Conservation (phyloP, 768 basidiomycete genomes). For the Mycena olivaceomarginata region DNA sequence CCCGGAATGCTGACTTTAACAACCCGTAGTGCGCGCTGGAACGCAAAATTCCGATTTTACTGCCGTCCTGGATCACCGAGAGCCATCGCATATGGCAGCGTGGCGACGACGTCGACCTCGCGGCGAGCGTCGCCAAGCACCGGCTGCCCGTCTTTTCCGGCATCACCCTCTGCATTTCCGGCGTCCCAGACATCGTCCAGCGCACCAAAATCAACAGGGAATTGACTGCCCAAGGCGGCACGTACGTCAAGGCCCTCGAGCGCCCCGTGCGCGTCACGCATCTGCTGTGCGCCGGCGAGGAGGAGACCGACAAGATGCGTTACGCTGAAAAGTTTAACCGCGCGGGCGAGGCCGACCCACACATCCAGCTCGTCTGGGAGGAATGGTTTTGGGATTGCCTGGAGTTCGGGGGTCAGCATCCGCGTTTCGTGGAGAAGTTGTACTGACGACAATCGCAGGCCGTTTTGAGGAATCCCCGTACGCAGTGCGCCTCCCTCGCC, state of each 20-base stretch:
- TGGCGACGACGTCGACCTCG: conserved; percentile 86
- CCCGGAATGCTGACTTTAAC: neutral
- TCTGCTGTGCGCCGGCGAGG: conserved; percentile 83
- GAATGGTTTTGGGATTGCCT: conserved; percentile 98
- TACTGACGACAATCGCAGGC: conserved; percentile 59
- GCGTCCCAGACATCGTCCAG: conserved; percentile 76
- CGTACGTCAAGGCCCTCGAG: conserved; percentile 85
- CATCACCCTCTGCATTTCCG: conserved; percentile 84
- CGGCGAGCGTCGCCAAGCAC: conserved; percentile 74
- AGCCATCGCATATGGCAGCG: conserved; percentile 84
- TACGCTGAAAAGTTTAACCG: conserved; percentile 82
- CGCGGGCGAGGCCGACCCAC: conserved; percentile 75
- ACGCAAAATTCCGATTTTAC: conserved; percentile 86
- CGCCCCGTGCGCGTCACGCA: conserved; percentile 90
- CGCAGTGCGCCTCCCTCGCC: conserved; percentile 74
- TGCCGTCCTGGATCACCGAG: conserved; percentile 85
- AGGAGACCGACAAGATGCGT: conserved; percentile 67
- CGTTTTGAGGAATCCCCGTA: conserved; percentile 80
- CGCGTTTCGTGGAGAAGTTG: conserved; percentile 41
- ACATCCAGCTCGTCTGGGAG: conserved; percentile 90
- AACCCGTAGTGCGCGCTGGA: conserved; percentile 84
- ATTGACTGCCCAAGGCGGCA: conserved; percentile 77
- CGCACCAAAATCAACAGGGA: conserved; percentile 80
- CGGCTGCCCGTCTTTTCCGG: conserved; percentile 67
- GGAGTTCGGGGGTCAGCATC: conserved; percentile 74